A percentile compares a stretch with the other conserved stretches of the same genome.
Conservation (phyloP, 345 rosid species). For the thale cress (Arabidopsis thaliana) region TAIR10.1 NC_003070.9:8140001-8140500, state of each 20-base stretch:
- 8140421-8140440: no score
- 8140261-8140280: neutral
- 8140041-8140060: conserved; percentile 27
- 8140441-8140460: neutral
- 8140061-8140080: neutral
- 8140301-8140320: neutral
- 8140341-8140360: conserved; percentile 2
- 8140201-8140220: neutral
- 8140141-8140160: conserved; percentile 22
- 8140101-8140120: neutral
- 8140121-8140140: conserved; percentile 10
- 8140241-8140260: neutral
- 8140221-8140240: neutral
- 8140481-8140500: neutral
- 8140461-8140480: neutral
- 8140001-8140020: conserved; percentile 48
- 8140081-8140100: neutral
- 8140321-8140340: neutral
- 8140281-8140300: neutral
- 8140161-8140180: conserved; percentile 7
- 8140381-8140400: neutral
- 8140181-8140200: neutral
- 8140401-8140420: neutral
- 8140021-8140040: conserved; percentile 45
- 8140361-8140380: neutral